These are phyloP conservation scores for Chaetomidium leptoderma DNA, from an alignment of 495 filamentous ascomycete species.

Conservation along the genomic window DNA sequence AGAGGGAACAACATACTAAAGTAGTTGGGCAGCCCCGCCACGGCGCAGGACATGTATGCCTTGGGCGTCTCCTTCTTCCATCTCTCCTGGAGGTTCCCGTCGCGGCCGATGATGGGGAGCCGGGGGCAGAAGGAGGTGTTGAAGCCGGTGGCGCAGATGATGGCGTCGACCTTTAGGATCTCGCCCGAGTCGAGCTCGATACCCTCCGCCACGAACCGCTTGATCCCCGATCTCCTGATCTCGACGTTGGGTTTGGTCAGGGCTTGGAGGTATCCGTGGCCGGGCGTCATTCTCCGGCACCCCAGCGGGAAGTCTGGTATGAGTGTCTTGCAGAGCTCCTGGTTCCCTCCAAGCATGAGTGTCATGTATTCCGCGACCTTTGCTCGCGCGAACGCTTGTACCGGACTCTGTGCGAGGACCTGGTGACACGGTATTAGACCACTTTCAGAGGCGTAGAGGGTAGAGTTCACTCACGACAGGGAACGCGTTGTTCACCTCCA, in stretches of 20 bases:
- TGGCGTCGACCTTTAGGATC: slow-evolving; percentile 53
- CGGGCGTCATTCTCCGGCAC: slow-evolving; percentile 65
- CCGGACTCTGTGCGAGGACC: slow-evolving; percentile 34
- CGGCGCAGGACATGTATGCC: slow-evolving; percentile 46
- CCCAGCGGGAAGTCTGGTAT: slow-evolving; percentile 63
- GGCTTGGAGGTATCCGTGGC: slow-evolving; percentile 62
- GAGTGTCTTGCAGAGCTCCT: slow-evolving; percentile 46
- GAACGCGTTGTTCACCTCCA: slow-evolving; percentile 45
- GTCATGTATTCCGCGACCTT: slow-evolving; percentile 43
- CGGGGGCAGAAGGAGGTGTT: slow-evolving; percentile 57
- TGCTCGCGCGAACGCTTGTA: slow-evolving; percentile 34
- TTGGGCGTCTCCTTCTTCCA: slow-evolving; percentile 37
- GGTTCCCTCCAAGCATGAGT: slow-evolving; percentile 41
- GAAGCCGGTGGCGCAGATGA: slow-evolving; percentile 71
- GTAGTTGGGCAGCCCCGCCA: slow-evolving; percentile 45
- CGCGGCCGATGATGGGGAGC: slow-evolving; percentile 55
- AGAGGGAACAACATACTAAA: slow-evolving; percentile 37
- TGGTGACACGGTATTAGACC: slow-evolving; percentile 7
- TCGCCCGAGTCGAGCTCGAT: slow-evolving; percentile 55
- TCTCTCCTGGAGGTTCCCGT: slow-evolving; percentile 45
- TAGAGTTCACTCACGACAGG: slow-evolving; percentile 35
- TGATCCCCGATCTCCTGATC: slow-evolving; percentile 54
- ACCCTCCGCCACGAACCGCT: slow-evolving; percentile 53
- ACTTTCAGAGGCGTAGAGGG: neutral
- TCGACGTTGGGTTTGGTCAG: slow-evolving; percentile 57